Conservation (phyloP, 2,329 filamentous ascomycete species). For the Exophiala viscosa region DNA sequence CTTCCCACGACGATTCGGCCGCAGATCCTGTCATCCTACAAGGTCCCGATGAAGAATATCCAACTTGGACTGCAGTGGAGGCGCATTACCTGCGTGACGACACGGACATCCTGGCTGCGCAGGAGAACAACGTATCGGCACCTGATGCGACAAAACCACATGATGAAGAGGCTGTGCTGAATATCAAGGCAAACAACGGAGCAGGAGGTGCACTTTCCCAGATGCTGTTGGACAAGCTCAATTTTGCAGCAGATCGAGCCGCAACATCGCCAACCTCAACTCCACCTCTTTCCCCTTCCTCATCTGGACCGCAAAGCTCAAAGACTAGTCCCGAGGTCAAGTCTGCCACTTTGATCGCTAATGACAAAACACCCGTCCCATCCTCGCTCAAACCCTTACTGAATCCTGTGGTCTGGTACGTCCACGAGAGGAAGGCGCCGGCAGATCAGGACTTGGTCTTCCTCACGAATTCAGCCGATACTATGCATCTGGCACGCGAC, state of each 20-base stretch:
- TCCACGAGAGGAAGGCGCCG: conserved; percentile 34
- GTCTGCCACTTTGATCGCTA: conserved; percentile 21
- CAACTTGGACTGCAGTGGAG: conserved; percentile 45
- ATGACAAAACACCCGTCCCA: conserved; percentile 34
- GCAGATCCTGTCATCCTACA: conserved; percentile 45
- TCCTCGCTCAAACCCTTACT: conserved; percentile 40
- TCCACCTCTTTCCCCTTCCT: conserved; percentile 41
- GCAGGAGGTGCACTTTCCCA: conserved; percentile 41
- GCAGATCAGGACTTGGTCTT: conserved; percentile 39
- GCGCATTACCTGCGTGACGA: conserved; percentile 42
- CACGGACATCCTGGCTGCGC: conserved; percentile 20
- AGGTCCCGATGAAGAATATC: conserved; percentile 49
- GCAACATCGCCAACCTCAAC: conserved; percentile 39
- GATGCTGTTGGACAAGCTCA: conserved; percentile 46
- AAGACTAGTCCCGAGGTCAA: conserved; percentile 44
- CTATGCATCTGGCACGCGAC: conserved; percentile 43
- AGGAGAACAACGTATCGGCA: conserved; percentile 8
- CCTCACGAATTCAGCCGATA: conserved; percentile 43
- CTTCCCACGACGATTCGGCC: conserved; percentile 43
- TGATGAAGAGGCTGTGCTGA: conserved; percentile 18
- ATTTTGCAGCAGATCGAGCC: conserved; percentile 44
- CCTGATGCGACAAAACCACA: conserved; percentile 9
- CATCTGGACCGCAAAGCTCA: conserved; percentile 41
- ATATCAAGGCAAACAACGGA: conserved; percentile 21
- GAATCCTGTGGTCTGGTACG: conserved; percentile 45